Evolutionary conservation across 169 alveolate genomes (phyloP), one percentile per base, ranked within the genome.

Genomic region (Cryptosporidium viatorum): DNA sequence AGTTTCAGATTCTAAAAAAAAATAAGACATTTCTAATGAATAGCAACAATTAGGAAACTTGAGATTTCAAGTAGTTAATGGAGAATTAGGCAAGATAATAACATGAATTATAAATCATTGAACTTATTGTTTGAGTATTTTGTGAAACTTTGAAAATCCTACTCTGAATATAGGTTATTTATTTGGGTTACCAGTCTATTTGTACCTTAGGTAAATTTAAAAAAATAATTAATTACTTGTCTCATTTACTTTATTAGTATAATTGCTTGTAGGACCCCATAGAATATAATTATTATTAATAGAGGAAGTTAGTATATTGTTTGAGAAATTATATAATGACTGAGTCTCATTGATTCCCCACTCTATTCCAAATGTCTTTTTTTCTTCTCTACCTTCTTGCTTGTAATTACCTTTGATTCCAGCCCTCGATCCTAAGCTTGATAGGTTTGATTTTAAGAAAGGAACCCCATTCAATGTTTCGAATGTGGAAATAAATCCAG

Each of bases 311-410:
- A 43, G 23, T 37, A 37, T 60, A n/a, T 43, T 65, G 21, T 80
- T 39, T 26, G 41, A 29, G 6, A 59, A 26, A 16, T 62, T 37
- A 43, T 80, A 80, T 26, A 80, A 16, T 29, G 60, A 48, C 68
- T 80, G 89, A 37, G 75, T 80, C 51, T 43, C 75, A 62, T 80
- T 37, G n/a, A 80, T 80, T 23, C 89, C 89, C 89, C 89, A 80
- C 33, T 80, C 89, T 18, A 80, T 65, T 21, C 80, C 89, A 10
- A 80, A 80, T 33, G 75, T 23, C 26, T 65, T 65, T 62, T 80
- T 80, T 65, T 80, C 89, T 23, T 80, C 89, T 12, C 89, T 80
- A 12, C 89, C 89, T 37, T 60, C 75, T 41, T 80, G 89, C 10
- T 41, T 80, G 26, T 80, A 80, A 26, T 12, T 60, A n/a, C 89